A percentile compares a stretch with the other conserved stretches of the same genome.
Evolutionary conservation across 169 alveolate species (phyloP).

Genomic region (Cardiosporidium cionae): DNA sequence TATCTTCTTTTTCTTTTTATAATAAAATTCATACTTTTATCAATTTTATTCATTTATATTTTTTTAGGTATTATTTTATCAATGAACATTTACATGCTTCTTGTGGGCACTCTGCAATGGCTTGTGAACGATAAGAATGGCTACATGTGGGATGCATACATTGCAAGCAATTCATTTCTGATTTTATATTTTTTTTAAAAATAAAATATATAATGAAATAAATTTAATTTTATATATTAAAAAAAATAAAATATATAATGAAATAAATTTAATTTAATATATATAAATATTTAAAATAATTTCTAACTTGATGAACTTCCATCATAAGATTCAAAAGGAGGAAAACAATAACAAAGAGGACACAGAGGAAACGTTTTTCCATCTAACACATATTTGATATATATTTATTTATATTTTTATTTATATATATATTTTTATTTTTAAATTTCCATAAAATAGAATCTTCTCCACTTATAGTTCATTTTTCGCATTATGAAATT

Average conservation of each 20-base stretch:
- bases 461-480: too few species aligned
- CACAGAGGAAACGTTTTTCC: constrained; percentile 48
- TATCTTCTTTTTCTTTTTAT: neutral
- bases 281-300: neutral
- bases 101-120: constrained; percentile 25
- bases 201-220: neutral
- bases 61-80: constrained; percentile 2
- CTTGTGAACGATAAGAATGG: constrained; percentile 22
- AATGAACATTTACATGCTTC: constrained; percentile 10
- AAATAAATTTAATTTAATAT: neutral
- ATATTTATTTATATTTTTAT: neutral
- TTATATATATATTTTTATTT: neutral
- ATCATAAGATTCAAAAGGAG: constrained; percentile 42
- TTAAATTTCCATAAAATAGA: too few species aligned
- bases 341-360: constrained; percentile 63
- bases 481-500: too few species aligned
- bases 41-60: neutral
- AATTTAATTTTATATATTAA: neutral
- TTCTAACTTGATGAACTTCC: neutral
- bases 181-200: neutral
- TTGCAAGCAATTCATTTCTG: constrained; percentile 39
- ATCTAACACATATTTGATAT: too few species aligned
- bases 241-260: neutral
- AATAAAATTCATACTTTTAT: too few species aligned
- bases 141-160: constrained; percentile 45